Percentiles rank a stretch among this genome's conserved stretches.
Evolutionary conservation across 2,329 filamentous ascomycete genomes (phyloP).

Genomic region (Magnaporthiopsis rhizophila): DNA sequence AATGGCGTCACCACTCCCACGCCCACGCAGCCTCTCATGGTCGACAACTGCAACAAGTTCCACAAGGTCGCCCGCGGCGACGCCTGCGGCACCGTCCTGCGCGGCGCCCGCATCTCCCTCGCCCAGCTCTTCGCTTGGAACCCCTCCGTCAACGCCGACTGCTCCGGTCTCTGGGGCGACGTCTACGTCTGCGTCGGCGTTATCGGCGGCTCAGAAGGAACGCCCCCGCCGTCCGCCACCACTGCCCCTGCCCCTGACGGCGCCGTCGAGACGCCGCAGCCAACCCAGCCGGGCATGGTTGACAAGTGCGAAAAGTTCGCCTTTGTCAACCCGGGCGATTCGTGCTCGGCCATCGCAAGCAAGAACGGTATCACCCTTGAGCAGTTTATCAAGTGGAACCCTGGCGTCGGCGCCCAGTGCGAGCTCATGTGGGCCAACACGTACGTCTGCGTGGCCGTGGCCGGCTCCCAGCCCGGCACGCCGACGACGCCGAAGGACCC

Average conservation of each 20-base stretch:
- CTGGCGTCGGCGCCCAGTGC: not conserved
- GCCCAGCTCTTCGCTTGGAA: constrained; percentile 13
- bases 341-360: constrained; percentile 1
- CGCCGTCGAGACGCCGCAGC: not conserved
- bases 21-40: no score
- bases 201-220: constrained; percentile 36
- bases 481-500: no score
- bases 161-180: constrained; percentile 11
- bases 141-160: constrained; percentile 11
- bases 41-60: not conserved
- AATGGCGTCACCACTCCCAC: no score
- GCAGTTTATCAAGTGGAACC: not conserved
- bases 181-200: constrained; percentile 20
- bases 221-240: no score
- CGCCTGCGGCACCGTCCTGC: no score
- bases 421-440: not conserved
- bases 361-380: not conserved
- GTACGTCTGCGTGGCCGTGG: no score
- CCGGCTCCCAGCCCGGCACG: no score
- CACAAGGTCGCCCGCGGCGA: no score
- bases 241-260: no score
- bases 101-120: constrained; percentile 8
- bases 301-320: constrained; percentile 2
- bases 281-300: constrained; percentile 4
- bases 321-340: not conserved